A percentile compares a stretch with the other conserved stretches of the same genome.
Evolutionary conservation across 768 basidiomycete species (phyloP).

Genomic region (Pulveroboletus sp.): DNA sequence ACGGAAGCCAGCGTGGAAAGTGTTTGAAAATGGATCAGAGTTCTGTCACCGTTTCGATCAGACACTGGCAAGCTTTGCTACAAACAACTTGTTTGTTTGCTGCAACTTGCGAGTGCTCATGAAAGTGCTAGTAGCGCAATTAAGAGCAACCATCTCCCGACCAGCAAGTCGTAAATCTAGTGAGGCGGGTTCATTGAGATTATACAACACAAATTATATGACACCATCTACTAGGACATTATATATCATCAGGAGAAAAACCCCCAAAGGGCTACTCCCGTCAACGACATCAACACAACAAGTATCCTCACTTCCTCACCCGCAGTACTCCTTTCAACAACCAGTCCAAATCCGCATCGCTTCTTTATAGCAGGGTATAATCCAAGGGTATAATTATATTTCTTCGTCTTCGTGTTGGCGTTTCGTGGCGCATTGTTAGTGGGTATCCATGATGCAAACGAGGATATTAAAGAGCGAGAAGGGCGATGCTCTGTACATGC

Average conservation of each 20-base stretch:
- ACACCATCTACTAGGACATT: neutral
- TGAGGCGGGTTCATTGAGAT: too few species aligned
- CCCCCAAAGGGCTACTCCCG: conserved; percentile 31
- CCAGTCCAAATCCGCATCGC: conserved; percentile 40
- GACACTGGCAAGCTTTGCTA: neutral
- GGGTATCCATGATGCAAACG: conserved; percentile 20
- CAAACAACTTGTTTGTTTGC: conserved; percentile 23
- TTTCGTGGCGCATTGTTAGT: conserved; percentile 19
- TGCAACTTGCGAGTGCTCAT: too few species aligned
- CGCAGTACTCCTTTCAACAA: conserved; percentile 58
- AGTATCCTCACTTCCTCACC: conserved; percentile 59
- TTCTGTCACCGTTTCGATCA: conserved; percentile 4
- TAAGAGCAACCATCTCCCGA: too few species aligned
- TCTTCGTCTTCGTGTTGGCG: conserved; percentile 30
- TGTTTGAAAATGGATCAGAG: neutral
- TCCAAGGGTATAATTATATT: conserved; percentile 24
- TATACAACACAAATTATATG: neutral
- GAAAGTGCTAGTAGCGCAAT: too few species aligned
- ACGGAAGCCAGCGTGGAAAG: conserved; percentile 28
- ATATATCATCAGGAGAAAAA: conserved; percentile 23
- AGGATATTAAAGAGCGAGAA: conserved; percentile 23
- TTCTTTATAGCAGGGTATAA: conserved; percentile 36
- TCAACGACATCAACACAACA: conserved; percentile 23
- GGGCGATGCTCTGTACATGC: conserved; percentile 48
- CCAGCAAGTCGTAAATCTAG: too few species aligned